These are phyloP conservation scores for Grigorovia jiainica DNA, from an alignment of 805 yeast genomes.

Conservation along the genomic window DNA sequence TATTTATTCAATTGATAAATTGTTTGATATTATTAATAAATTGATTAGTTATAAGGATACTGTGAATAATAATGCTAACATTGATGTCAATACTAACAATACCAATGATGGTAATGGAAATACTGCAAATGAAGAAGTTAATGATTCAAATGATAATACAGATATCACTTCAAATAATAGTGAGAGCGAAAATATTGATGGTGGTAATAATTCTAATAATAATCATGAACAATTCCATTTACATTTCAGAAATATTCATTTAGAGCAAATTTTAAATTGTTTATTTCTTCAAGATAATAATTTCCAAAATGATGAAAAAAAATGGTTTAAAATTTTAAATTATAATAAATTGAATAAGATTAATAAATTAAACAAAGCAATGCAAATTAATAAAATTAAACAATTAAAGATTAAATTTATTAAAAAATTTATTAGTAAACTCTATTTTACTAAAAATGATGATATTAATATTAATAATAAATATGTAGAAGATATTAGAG, in stretches of 20 bases:
- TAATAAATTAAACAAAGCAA: not conserved
- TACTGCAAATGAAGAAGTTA: too few species aligned
- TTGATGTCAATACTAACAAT: not conserved
- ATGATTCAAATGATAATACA: too few species aligned
- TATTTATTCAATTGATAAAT: not conserved
- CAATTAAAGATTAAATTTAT: not conserved
- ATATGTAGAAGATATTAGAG: not conserved
- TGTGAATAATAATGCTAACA: not conserved
- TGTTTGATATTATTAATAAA: slow-evolving; percentile 1
- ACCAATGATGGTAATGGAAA: too few species aligned
- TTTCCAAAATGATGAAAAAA: not conserved
- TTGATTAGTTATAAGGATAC: not conserved
- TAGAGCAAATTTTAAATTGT: not conserved
- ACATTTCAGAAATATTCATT: not conserved
- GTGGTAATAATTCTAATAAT: too few species aligned
- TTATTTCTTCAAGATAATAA: not conserved
- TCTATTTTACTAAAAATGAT: not conserved
- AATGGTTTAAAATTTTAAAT: not conserved
- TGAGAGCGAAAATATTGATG: not conserved
- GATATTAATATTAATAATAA: not conserved
- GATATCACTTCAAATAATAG: not conserved
- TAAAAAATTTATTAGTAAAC: not conserved
- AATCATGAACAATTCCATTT: not conserved
- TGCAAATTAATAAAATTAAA: not conserved
- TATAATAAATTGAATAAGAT: not conserved